Evolutionary conservation across 1,284 basidiomycete species (phyloP).

Genomic region (Sporisorium reilianum): DNA sequence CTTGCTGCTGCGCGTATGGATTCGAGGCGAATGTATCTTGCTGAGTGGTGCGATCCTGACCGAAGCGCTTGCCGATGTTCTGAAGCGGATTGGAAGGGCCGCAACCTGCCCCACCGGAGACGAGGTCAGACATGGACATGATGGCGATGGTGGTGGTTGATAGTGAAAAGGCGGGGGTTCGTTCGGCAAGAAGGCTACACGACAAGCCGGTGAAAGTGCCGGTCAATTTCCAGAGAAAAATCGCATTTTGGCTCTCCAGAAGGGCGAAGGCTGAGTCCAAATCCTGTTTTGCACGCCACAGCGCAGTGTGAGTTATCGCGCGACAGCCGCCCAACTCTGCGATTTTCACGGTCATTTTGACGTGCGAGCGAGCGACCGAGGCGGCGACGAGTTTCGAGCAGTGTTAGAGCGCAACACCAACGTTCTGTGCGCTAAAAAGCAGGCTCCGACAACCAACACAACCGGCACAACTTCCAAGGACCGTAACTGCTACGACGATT

Average conservation of each 20-base stretch:
- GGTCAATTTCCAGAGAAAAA: conserved; percentile 7
- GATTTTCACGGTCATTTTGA: conserved; percentile 10
- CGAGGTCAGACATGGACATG: conserved; percentile 66
- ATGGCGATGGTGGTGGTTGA: conserved; percentile 10
- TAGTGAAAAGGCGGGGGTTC: not conserved
- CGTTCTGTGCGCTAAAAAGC: not conserved
- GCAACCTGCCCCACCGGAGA: conserved; percentile 64
- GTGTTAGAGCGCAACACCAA: not conserved
- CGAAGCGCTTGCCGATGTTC: conserved; percentile 65
- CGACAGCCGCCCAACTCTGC: conserved; percentile 16
- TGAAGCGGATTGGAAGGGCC: conserved; percentile 67
- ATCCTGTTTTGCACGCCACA: not conserved
- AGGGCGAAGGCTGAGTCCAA: not conserved
- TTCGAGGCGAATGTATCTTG: conserved; percentile 40
- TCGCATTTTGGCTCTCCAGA: too few species aligned
- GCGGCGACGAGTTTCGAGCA: not conserved
- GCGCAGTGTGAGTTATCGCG: conserved; percentile 5
- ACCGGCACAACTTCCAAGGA: not conserved
- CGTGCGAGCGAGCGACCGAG: conserved; percentile 2
- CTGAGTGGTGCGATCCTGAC: conserved; percentile 63
- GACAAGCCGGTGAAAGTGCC: conserved; percentile 29
- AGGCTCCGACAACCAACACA: not conserved
- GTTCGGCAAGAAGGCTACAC: conserved; percentile 16
- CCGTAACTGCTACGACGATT: conserved; percentile 4
- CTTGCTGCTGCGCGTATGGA: conserved; percentile 16